Evolutionary conservation across 164 flowering plant species (phyloP).

Genomic region (Litsea cubeba): DNA sequence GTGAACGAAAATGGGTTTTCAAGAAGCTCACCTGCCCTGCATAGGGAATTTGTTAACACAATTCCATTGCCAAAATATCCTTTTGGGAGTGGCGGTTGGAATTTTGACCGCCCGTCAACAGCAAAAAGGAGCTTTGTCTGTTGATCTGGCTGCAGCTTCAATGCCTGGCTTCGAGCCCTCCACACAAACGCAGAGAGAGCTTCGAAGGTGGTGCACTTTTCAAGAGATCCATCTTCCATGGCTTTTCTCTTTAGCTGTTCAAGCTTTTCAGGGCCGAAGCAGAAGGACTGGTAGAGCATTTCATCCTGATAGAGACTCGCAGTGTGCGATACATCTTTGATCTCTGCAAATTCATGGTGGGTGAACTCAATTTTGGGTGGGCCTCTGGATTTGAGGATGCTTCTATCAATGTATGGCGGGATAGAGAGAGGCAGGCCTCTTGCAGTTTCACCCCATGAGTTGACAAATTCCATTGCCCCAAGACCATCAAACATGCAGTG

Average conservation of each 20-base stretch:
- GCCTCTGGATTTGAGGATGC: slow-evolving; percentile 46
- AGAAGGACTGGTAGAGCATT: slow-evolving; percentile 64
- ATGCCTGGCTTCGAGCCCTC: slow-evolving; percentile 59
- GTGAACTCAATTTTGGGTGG: slow-evolving; percentile 62
- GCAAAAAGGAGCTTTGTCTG: slow-evolving; percentile 85
- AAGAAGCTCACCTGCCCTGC: slow-evolving; percentile 51
- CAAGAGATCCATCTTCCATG: slow-evolving; percentile 45
- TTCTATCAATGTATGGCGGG: slow-evolving; percentile 64
- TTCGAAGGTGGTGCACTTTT: slow-evolving; percentile 78
- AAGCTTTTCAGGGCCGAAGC: slow-evolving; percentile 62
- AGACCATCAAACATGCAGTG: slow-evolving; percentile 84
- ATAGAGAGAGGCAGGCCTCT: slow-evolving; percentile 47
- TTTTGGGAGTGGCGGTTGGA: slow-evolving; percentile 63
- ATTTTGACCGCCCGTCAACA: slow-evolving; percentile 74
- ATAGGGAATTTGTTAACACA: slow-evolving; percentile 61
- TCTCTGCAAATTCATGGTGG: slow-evolving; percentile 77
- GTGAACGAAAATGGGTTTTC: slow-evolving; percentile 59
- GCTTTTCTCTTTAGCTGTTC: slow-evolving; percentile 50
- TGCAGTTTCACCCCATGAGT: slow-evolving; percentile 80
- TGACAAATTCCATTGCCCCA: slow-evolving; percentile 83
- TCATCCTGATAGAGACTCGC: slow-evolving; percentile 48
- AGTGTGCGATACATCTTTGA: slow-evolving; percentile 62
- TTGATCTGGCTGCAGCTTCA: slow-evolving; percentile 65
- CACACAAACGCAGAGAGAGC: slow-evolving; percentile 85
- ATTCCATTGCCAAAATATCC: slow-evolving; percentile 86